Evolutionary conservation across 2,329 filamentous ascomycete species (phyloP).

Genomic region (Trichophyton rubrum): DNA sequence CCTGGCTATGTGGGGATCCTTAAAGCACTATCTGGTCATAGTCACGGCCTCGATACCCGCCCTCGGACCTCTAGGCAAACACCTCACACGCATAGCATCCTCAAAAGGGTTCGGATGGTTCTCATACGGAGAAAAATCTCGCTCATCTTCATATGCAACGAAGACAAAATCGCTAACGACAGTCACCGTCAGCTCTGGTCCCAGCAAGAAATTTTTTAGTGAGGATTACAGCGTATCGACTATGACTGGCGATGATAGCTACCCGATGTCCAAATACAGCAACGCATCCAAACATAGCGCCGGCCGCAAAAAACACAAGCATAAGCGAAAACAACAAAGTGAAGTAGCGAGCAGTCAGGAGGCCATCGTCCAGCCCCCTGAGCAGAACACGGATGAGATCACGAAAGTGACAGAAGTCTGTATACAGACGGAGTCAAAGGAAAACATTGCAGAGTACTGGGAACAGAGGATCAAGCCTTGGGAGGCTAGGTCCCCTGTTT

Average conservation of each 20-base stretch:
- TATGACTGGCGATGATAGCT: not conserved
- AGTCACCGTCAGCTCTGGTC: not conserved
- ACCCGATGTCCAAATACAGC: not conserved
- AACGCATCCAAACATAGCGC: not conserved
- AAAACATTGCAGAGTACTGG: not conserved
- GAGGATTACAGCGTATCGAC: not conserved
- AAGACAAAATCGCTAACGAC: not conserved
- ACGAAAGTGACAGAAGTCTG: slow-evolving; percentile 1
- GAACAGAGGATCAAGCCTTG: not conserved
- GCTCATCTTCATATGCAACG: not conserved
- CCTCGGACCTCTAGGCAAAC: slow-evolving; percentile 5
- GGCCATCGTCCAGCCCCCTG: not conserved
- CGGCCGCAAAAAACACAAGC: not conserved
- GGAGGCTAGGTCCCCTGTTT: not conserved
- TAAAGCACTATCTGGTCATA: slow-evolving; percentile 10
- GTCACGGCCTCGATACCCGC: slow-evolving; percentile 10
- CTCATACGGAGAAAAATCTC: not conserved
- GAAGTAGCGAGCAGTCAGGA: not conserved
- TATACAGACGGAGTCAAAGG: not conserved
- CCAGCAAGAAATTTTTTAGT: not conserved
- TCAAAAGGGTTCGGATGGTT: not conserved
- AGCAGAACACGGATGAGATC: not conserved
- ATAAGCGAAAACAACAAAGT: not conserved
- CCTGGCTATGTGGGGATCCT: slow-evolving; percentile 7
- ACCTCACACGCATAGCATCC: not conserved